Evolutionary conservation across 2,329 filamentous ascomycete genomes (phyloP).

Genomic region (Penicillium sp.): DNA sequence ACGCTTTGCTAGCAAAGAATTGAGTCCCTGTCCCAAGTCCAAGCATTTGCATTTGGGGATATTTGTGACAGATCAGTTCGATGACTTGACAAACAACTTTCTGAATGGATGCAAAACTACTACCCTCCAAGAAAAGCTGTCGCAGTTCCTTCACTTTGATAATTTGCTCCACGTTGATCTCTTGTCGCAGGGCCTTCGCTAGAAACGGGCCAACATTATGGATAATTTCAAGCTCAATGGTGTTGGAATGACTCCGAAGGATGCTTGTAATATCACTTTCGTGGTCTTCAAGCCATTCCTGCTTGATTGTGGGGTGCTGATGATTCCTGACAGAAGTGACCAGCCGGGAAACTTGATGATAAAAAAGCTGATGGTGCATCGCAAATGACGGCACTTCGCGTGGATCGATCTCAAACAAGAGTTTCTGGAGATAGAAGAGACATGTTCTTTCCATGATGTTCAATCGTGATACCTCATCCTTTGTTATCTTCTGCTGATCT

Average conservation of each 20-base stretch:
- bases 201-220: no score
- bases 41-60: background rate
- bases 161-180: no score
- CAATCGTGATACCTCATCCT: background rate
- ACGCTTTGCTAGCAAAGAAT: no score
- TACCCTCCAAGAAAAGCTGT: no score
- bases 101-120: no score
- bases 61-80: background rate
- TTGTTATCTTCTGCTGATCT: background rate
- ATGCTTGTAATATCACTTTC: no score
- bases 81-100: background rate
- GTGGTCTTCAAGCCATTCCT: background rate
- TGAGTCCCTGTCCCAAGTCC: background rate
- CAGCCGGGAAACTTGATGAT: background rate
- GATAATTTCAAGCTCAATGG: no score
- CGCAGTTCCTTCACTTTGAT: no score
- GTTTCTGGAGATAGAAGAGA: background rate
- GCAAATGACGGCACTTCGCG: background rate
- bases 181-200: no score
- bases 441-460: background rate
- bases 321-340: background rate
- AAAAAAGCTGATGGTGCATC: background rate
- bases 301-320: background rate
- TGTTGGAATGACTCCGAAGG: no score
- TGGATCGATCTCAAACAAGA: background rate